Base-by-base conservation (phyloP, 2,329 filamentous ascomycete species). In the Colletotrichum musicola region DNA sequence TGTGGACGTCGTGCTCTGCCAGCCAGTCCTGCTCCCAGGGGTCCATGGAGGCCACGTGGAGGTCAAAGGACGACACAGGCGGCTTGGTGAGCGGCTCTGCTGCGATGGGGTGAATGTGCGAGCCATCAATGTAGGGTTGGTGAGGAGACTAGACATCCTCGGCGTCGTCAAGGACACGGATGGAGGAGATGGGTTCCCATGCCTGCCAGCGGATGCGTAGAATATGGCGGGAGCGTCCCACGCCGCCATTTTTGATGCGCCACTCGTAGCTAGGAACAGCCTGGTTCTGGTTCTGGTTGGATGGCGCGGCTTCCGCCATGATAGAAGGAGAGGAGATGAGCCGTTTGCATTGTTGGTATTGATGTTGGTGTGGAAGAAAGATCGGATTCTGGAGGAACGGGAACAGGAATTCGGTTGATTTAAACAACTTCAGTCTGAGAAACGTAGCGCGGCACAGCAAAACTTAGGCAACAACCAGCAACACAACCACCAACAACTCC, bases 31-130 rank as follows among this genome's bases (percentile, higher is more conserved):
- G 7, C n/a, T 9, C 5, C 54, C 35, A 57, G 18, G 9, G 10
- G 5, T 22, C 54, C 35, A 57, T 38, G 35, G 25, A 4, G 35
- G 38, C 38, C 7, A 57, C 16, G 9, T 20, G 22, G 12, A 57
- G 13, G 18, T 57, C 54, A 1, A 57, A 46, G 20, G 54, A 57
- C 30, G 54, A 46, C 9, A 57, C 54, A 1, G 54, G 54, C 54
- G n/a, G 53, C 46, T 18, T 5, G 54, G 54, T 57, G n/a, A 57
- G 4, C n/a, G 54, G 38, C 54, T 57, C 54, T 57, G 38, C n/a
- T 13, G 54, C 54, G 54, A 57, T 57, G 18, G 54, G 38, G 35
- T 57, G 54, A 4, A 38, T 44, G 35, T 44, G 14, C 12, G 35
- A 18, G 38, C 35, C 35, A 57, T 13, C 16, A 16, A 12, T 42